These are phyloP conservation scores for Zoysia pacifica DNA, from an alignment of 176 grass and related monocot genomes.

Conservation along the genomic window DNA sequence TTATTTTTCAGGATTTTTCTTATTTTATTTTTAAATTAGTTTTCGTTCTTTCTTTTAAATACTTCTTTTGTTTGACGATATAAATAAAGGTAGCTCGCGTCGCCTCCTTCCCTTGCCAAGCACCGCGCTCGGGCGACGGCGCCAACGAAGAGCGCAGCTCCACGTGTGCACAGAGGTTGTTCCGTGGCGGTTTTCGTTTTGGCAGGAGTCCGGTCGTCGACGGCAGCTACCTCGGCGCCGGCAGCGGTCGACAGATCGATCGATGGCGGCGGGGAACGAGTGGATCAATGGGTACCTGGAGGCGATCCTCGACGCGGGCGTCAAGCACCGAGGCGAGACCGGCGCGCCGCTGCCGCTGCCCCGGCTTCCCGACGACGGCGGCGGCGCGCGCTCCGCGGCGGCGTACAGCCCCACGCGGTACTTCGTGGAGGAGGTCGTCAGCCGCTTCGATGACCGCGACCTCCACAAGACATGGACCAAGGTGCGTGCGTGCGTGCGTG, in stretches of 20 bases:
- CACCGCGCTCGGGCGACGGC: neutral
- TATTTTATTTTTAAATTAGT: too few relatives aligned
- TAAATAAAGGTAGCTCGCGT: neutral
- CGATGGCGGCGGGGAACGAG: conserved; percentile 73
- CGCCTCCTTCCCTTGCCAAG: neutral
- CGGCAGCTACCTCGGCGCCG: too few relatives aligned
- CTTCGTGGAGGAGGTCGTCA: conserved; percentile 96
- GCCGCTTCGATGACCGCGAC: conserved; percentile 80
- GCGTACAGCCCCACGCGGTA: conserved; percentile 81
- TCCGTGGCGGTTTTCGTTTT: neutral
- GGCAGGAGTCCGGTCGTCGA: neutral
- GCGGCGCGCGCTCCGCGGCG: conserved; percentile 4
- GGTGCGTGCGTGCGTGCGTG: conserved; percentile 39
- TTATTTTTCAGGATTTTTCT: too few relatives aligned
- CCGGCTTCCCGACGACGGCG: conserved; percentile 28
- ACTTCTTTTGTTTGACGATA: neutral
- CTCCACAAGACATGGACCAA: conserved; percentile 97
- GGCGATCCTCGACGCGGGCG: conserved; percentile 82
- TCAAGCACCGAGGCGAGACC: conserved; percentile 36
- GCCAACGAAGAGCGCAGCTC: neutral
- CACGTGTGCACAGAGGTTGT: neutral
- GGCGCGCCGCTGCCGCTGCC: conserved; percentile 40
- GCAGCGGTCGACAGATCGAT: too few relatives aligned
- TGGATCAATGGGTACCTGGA: conserved; percentile 98
- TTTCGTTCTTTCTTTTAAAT: too few relatives aligned